These are phyloP conservation scores for Mariannaea elegans DNA, from an alignment of 2,329 filamentous ascomycete genomes.

Conservation along the genomic window DNA sequence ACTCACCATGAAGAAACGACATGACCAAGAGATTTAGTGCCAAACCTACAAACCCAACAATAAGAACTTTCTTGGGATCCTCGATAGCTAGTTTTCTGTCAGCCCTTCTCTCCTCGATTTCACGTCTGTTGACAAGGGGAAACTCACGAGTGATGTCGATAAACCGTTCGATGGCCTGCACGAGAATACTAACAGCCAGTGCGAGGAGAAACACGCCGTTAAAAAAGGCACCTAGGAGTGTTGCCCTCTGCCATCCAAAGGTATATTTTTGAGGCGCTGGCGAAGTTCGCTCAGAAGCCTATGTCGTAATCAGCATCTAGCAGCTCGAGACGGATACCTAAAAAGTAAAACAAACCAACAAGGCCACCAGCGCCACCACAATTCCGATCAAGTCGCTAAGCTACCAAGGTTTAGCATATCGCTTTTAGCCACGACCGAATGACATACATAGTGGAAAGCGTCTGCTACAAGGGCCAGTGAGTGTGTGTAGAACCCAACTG, in stretches of 20 bases:
- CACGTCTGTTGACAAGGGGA: not conserved
- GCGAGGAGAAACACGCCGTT: conserved; percentile 80
- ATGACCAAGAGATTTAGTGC: conserved; percentile 73
- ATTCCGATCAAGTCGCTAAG: conserved; percentile 78
- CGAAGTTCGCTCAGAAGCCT: conserved; percentile 65
- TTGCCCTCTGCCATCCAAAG: conserved; percentile 81
- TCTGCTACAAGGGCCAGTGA: conserved; percentile 79
- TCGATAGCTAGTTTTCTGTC: conserved; percentile 60
- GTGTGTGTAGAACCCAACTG: conserved; percentile 73
- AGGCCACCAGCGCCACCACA: conserved; percentile 70
- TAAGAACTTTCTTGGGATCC: conserved; percentile 71
- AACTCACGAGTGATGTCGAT: conserved; percentile 61
- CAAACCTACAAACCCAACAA: conserved; percentile 74
- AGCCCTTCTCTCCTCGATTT: conserved; percentile 17
- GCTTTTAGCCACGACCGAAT: not conserved
- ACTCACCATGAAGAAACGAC: conserved; percentile 69
- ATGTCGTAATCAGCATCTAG: conserved; percentile 4
- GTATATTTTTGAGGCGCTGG: conserved; percentile 61
- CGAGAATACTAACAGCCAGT: conserved; percentile 74
- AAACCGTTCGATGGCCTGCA: conserved; percentile 79
- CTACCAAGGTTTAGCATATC: conserved; percentile 48
- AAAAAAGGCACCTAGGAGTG: conserved; percentile 81
- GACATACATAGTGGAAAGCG: conserved; percentile 77
- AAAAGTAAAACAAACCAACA: conserved; percentile 58
- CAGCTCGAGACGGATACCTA: not conserved